A percentile compares a stretch with the other conserved stretches of the same genome.
These are phyloP conservation scores for Tanozyma kutaoensis DNA, from an alignment of 805 yeast genomes.

Conservation along the genomic window DNA sequence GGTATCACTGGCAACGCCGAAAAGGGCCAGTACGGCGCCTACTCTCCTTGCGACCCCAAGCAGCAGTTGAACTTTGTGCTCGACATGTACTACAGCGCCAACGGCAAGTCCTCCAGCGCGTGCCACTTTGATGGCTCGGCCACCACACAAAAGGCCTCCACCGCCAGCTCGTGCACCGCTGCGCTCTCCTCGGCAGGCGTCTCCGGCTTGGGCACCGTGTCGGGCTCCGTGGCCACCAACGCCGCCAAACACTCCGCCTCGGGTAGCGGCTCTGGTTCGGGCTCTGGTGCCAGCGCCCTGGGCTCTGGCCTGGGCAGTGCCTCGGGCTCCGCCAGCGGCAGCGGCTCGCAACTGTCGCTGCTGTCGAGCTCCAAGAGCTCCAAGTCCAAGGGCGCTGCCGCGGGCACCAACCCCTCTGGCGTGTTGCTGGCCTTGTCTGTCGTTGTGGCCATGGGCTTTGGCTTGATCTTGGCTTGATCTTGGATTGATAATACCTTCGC, in stretches of 20 bases:
- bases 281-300: constrained; percentile 2
- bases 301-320: constrained; percentile 10
- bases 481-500: background rate
- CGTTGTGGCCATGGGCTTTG: constrained; percentile 14
- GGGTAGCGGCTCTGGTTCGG: constrained; percentile 6
- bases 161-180: constrained; percentile 43
- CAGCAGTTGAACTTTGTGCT: constrained; percentile 38
- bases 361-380: too few species aligned
- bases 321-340: constrained; percentile 13
- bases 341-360: too few species aligned
- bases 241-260: constrained; percentile 10
- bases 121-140: constrained; percentile 53
- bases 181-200: constrained; percentile 54
- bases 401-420: constrained; percentile 7
- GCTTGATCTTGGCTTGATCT: constrained; percentile 11
- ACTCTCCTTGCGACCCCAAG: constrained; percentile 57
- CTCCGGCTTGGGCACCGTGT: constrained; percentile 50
- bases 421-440: constrained; percentile 11
- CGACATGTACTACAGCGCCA: constrained; percentile 26
- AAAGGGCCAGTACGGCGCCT: constrained; percentile 56
- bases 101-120: constrained; percentile 30
- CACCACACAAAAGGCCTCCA: constrained; percentile 28
- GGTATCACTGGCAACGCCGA: constrained; percentile 53
- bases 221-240: constrained; percentile 4
- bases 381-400: too few species aligned